A percentile compares a stretch with the other conserved stretches of the same genome.
phyloP scores from a whole-genome alignment of 1,284 basidiomycete species.

The Exobasidium rhododendri region DNA sequence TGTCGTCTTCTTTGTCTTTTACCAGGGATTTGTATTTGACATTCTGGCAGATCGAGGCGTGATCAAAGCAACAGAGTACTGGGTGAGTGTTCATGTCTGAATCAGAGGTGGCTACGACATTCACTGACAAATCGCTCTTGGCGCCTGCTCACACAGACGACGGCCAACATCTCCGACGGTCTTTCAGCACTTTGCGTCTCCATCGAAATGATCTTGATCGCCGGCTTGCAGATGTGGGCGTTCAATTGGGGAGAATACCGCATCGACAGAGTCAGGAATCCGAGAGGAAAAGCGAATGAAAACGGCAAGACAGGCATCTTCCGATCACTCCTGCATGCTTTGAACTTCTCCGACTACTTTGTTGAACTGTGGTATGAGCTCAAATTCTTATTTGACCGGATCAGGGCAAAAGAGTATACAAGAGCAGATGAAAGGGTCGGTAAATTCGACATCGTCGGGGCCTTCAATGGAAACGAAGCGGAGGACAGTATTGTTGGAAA shows the following conservation, averaged over 20 bases:
- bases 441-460: conserved; percentile 17
- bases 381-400: conserved; percentile 21
- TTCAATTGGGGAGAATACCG: conserved; percentile 70
- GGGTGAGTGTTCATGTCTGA: conserved; percentile 59
- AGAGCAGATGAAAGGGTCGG: conserved; percentile 19
- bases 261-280: background rate
- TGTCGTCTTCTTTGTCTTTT: conserved; percentile 68
- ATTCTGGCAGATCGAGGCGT: conserved; percentile 53
- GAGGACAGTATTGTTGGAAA: background rate
- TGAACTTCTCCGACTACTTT: conserved; percentile 22
- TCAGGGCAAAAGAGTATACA: conserved; percentile 27
- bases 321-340: conserved; percentile 18
- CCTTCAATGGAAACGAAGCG: conserved; percentile 6
- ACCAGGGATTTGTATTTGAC: conserved; percentile 52
- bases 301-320: conserved; percentile 20
- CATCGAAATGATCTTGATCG: conserved; percentile 81
- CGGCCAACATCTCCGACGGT: conserved; percentile 66
- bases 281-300: conserved; percentile 8
- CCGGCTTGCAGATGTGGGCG: conserved; percentile 74
- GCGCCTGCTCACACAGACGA: background rate
- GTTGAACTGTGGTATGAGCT: conserved; percentile 25
- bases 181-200: conserved; percentile 75
- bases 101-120: too few species aligned
- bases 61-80: conserved; percentile 63
- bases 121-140: too few species aligned